These are phyloP conservation scores for Scopulariopsis brevicaulis DNA, from an alignment of 2,329 filamentous ascomycete species.

Conservation along the genomic window DNA sequence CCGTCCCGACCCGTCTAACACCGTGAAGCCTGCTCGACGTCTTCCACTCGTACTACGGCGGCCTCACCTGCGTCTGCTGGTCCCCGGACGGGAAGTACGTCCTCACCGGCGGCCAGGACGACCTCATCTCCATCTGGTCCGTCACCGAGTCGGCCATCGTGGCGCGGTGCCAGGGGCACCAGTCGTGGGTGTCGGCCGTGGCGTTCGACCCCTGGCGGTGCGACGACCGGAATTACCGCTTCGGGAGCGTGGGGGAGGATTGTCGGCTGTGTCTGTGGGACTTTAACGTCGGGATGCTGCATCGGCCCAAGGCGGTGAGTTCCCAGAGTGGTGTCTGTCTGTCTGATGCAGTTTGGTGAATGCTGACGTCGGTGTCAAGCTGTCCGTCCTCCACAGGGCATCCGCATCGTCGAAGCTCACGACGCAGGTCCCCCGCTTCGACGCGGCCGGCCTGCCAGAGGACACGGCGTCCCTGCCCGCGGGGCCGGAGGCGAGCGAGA, in stretches of 20 bases:
- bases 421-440: conserved; percentile 36
- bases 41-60: conserved; percentile 88
- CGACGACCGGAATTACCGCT: conserved; percentile 88
- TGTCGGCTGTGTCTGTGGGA: conserved; percentile 89
- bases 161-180: conserved; percentile 86
- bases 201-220: conserved; percentile 97
- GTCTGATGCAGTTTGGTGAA: conserved; percentile 5
- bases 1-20: not conserved
- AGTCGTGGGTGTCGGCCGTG: conserved; percentile 88
- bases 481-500: conserved; percentile 38
- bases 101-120: conserved; percentile 89
- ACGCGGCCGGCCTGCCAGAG: conserved; percentile 55
- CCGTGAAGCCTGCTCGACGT: conserved; percentile 62
- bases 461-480: conserved; percentile 52
- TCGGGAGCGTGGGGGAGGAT: conserved; percentile 93
- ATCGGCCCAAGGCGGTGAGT: conserved; percentile 74
- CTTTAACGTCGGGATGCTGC: conserved; percentile 93
- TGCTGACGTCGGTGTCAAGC: conserved; percentile 31
- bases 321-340: conserved; percentile 2
- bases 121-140: conserved; percentile 93
- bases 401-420: conserved; percentile 31
- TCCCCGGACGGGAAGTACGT: conserved; percentile 95
- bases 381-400: conserved; percentile 37
- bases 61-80: conserved; percentile 89
- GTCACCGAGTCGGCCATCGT: conserved; percentile 74